Evolutionary conservation across 2,329 filamentous ascomycete species (phyloP).

Genomic region (Cryphonectria japonica): DNA sequence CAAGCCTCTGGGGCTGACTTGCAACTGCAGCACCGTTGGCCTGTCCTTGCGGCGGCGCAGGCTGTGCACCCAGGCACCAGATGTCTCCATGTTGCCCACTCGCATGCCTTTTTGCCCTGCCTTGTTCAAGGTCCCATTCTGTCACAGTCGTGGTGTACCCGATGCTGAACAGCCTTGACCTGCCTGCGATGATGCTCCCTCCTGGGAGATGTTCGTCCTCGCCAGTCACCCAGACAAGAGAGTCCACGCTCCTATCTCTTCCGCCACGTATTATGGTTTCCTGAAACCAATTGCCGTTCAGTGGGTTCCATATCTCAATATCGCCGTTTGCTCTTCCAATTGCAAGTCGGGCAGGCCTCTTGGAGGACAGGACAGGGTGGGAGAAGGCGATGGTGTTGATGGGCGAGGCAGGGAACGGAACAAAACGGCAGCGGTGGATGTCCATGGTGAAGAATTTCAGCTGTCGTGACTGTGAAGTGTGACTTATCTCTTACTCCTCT

Average conservation of each 20-base stretch:
- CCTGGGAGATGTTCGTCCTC: conserved; percentile 70
- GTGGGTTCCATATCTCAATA: conserved; percentile 96
- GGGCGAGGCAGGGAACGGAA: conserved; percentile 85
- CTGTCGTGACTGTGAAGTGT: conserved; percentile 18
- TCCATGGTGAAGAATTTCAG: conserved; percentile 66
- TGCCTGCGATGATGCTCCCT: conserved; percentile 67
- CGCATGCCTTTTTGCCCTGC: conserved; percentile 76
- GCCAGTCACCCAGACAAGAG: conserved; percentile 88
- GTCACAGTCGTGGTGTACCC: conserved; percentile 91
- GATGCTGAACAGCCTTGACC: conserved; percentile 90
- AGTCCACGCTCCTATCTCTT: conserved; percentile 85
- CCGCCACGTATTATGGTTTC: conserved; percentile 85
- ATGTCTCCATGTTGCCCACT: conserved; percentile 94
- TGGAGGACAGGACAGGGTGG: conserved; percentile 60
- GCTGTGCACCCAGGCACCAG: conserved; percentile 93
- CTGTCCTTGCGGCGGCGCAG: conserved; percentile 49
- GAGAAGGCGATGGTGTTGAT: conserved; percentile 97
- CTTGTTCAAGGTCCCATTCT: conserved; percentile 89
- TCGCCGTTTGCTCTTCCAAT: conserved; percentile 93
- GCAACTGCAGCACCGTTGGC: conserved; percentile 32
- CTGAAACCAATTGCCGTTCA: conserved; percentile 82
- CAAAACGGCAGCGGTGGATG: conserved; percentile 95
- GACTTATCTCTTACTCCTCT: conserved; percentile 25
- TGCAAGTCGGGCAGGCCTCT: conserved; percentile 69
- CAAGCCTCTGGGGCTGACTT: conserved; percentile 59